Percentiles rank a stretch among this genome's conserved stretches.
These are phyloP conservation scores for Sporobolomyces phaffii DNA, from an alignment of 768 basidiomycete genomes.

Conservation along the genomic window DNA sequence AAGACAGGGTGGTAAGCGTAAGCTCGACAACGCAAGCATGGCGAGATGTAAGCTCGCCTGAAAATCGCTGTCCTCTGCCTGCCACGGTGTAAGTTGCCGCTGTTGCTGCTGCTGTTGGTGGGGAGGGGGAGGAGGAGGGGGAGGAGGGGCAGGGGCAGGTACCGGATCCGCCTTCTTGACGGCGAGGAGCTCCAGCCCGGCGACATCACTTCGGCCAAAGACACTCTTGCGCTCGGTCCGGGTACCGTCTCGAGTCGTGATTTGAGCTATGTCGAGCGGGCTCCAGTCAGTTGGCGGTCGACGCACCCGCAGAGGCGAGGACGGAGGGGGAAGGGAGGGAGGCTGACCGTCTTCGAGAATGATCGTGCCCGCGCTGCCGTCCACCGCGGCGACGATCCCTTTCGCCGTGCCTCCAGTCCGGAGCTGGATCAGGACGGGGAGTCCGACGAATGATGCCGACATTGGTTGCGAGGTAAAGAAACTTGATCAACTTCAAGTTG, in stretches of 20 bases:
- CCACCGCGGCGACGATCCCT: neutral
- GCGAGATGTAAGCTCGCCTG: neutral
- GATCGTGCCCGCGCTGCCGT: neutral
- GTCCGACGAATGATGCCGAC: constrained; percentile 9
- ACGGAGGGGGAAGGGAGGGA: too few relatives aligned
- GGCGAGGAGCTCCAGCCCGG: constrained; percentile 21
- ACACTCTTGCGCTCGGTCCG: neutral
- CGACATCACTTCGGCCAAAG: constrained; percentile 11
- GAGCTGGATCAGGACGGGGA: constrained; percentile 21
- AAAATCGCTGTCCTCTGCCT: neutral
- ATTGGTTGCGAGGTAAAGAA: neutral
- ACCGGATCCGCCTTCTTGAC: constrained; percentile 1
- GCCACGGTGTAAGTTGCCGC: neutral
- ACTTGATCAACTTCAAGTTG: too few relatives aligned
- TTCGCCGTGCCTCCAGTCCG: neutral
- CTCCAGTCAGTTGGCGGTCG: too few relatives aligned
- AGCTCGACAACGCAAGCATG: neutral
- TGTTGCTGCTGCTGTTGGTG: neutral
- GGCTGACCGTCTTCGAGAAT: neutral
- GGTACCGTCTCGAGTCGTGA: neutral
- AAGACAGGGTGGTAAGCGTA: neutral
- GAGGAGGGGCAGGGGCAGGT: neutral
- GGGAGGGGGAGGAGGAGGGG: neutral
- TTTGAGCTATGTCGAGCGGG: constrained; percentile 1
- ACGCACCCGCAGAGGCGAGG: too few relatives aligned